These are phyloP conservation scores for Euryodendron excelsum DNA, from an alignment of 148 eudicot species.

Conservation along the genomic window DNA sequence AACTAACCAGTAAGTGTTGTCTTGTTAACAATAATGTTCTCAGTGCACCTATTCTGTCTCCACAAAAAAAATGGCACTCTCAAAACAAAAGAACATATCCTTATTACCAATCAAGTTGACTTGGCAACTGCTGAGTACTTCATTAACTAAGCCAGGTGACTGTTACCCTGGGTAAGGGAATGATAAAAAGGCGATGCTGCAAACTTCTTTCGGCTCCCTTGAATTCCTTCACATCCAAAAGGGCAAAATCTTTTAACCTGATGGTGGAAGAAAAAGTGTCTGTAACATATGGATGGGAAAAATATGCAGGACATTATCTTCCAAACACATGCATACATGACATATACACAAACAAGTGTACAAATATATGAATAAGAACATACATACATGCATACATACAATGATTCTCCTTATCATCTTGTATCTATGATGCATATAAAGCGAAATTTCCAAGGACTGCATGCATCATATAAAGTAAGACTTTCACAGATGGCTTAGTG, in stretches of 20 bases:
- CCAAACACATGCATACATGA: conserved; percentile 1
- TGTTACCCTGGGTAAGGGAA: no score
- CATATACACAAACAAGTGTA: background rate
- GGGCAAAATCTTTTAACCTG: no score
- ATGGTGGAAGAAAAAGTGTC: no score
- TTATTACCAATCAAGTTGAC: no score
- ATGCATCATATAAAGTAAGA: background rate
- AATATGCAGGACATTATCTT: background rate
- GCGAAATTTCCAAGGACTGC: background rate
- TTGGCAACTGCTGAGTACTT: no score
- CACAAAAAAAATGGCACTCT: background rate
- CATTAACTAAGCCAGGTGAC: no score
- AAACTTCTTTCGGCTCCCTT: no score
- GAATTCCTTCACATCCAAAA: no score
- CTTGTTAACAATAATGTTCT: background rate
- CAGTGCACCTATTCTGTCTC: background rate
- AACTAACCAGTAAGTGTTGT: background rate
- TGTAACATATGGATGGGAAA: no score
- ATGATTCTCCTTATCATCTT: background rate
- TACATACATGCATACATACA: background rate
- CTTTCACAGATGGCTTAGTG: background rate
- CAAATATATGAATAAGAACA: background rate
- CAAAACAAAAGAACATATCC: background rate
- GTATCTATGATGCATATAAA: background rate
- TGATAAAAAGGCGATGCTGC: no score